Percentiles rank a stretch among this genome's conserved stretches.
Evolutionary conservation across 306 rosid genomes (phyloP).

Genomic region (Dalbergia oliveri): DNA sequence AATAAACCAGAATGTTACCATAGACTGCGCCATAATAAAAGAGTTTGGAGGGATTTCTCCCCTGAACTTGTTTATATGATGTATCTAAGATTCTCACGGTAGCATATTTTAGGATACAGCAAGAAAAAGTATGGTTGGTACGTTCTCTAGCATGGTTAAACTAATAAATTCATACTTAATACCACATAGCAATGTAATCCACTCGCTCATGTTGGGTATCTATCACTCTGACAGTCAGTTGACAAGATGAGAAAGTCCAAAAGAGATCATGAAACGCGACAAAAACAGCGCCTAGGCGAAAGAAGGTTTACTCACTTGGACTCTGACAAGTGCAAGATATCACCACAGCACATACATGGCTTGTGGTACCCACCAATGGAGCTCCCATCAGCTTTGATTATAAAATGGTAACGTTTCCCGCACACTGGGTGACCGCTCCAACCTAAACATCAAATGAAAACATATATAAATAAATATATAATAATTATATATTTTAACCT

Average conservation of each 20-base stretch:
- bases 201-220: neutral
- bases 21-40: conserved; percentile 4
- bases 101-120: no score
- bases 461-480: neutral
- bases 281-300: neutral
- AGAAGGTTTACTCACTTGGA: conserved; percentile 77
- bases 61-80: neutral
- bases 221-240: conserved; percentile 21
- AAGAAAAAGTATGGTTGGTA: neutral
- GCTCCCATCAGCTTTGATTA: conserved; percentile 88
- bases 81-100: neutral
- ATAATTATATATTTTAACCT: conserved; percentile 7
- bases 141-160: neutral
- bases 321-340: conserved; percentile 87
- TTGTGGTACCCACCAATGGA: conserved; percentile 96
- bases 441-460: conserved; percentile 53
- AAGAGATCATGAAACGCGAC: neutral
- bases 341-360: conserved; percentile 99
- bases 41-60: neutral
- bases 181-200: neutral
- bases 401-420: conserved; percentile 90
- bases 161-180: neutral
- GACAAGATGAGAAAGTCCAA: neutral
- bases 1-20: conserved; percentile 36
- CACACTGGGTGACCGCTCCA: conserved; percentile 99